These are phyloP conservation scores for Ceratorhiza oryzae-sativae DNA, from an alignment of 1,284 basidiomycete genomes.

Conservation along the genomic window DNA sequence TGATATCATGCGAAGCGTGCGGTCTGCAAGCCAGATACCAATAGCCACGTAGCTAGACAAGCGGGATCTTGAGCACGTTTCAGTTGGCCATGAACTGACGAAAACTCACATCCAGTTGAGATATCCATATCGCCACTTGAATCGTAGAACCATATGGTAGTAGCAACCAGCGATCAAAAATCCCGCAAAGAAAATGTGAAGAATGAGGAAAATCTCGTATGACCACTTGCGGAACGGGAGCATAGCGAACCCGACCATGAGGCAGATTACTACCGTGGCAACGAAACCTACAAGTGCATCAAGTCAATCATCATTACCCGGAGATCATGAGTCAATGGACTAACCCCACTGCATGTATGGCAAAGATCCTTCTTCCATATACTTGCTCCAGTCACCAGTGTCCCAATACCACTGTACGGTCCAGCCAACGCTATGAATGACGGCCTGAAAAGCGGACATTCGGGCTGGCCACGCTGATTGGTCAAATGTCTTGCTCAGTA, in stretches of 20 bases:
- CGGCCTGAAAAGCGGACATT: constrained; percentile 31
- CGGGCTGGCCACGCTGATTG: not conserved
- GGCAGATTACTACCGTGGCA: constrained; percentile 16
- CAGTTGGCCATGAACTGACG: not conserved
- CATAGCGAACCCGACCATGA: constrained; percentile 30
- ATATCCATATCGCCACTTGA: constrained; percentile 26
- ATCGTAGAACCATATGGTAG: constrained; percentile 34
- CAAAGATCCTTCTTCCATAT: constrained; percentile 19
- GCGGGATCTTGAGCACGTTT: not conserved
- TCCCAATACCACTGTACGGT: constrained; percentile 37
- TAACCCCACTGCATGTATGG: constrained; percentile 38
- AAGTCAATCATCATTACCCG: too few species aligned
- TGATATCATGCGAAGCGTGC: constrained; percentile 10
- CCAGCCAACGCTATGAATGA: constrained; percentile 24
- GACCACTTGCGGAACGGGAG: constrained; percentile 28
- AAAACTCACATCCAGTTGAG: constrained; percentile 34
- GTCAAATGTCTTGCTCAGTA: not conserved
- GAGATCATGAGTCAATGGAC: too few species aligned
- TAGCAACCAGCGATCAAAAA: constrained; percentile 29
- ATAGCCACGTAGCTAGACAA: constrained; percentile 24
- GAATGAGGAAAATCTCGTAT: constrained; percentile 29
- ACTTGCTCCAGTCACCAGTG: not conserved
- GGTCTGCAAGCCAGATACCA: constrained; percentile 34
- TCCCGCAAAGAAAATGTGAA: constrained; percentile 13
- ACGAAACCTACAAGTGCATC: not conserved